Evolutionary conservation across 2,329 filamentous ascomycete genomes (phyloP), one percentile per base, ranked within the genome.

Genomic region (Colletotrichum tamarilloi): DNA sequence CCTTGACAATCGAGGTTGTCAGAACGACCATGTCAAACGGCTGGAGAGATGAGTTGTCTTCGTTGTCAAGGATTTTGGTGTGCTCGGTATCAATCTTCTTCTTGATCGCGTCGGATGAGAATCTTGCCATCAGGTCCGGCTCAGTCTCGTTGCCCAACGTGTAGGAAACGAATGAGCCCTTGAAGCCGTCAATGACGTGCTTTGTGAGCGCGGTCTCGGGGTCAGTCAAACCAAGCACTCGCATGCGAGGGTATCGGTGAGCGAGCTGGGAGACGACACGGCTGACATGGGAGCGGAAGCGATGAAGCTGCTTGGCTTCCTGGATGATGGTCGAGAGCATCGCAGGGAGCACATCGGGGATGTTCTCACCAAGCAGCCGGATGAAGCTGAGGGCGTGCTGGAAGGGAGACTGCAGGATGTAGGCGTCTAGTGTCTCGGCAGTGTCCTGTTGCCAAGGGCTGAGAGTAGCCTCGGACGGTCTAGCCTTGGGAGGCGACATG

Each of bases 131-230:
- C 1, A 82, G 62, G 8, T 79, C 79, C 5, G 72, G 68, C 19
- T 63, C 60, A 6, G 77, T 76, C 68, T 81, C 75, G 42, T 81
- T 80, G 1, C 81, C 82, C 52, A 77, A 80, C 1, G 76, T 79
- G 68, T 83, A 83, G 2, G 73, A 68, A 6, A 58, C 28, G 14
- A 75, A 78, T 0, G 84, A 79, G 12, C 80, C 81, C 3, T 85
- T 86, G 4, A 84, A 85, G 1, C 86, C 86, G 11, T 83, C 85
- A 0, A 86, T 64, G 5, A 85, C 69, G 30, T 80, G 76, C 53
- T 78, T 76, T 0, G 78, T 78, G 38, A 86, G 73, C 19, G 85
- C 85, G 11, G 84, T 77, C 66, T 81, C 79, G 1, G 79, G 74
- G 7, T 82, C 81, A 0, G 81, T 80, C 1, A 86, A 70, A 1